Conservation (phyloP, 169 alveolate genomes). For the Plasmodium cynomolgi region DNA sequence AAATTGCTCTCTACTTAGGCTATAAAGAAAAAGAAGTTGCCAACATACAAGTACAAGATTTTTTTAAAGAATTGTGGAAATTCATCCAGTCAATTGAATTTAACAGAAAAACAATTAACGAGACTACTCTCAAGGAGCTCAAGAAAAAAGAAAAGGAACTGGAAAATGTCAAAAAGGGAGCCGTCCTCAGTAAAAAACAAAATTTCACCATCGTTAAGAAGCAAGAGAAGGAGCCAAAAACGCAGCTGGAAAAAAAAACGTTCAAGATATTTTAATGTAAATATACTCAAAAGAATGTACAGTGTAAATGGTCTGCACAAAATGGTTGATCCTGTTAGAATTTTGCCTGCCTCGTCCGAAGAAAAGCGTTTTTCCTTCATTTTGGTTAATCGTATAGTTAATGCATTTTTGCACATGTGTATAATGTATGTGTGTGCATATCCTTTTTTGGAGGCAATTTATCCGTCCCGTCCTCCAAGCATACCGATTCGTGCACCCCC, state of each 20-base stretch:
- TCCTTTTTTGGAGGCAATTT: not conserved
- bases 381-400: not conserved
- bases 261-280: slow-evolving; percentile 54
- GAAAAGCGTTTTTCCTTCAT: not conserved
- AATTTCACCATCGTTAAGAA: slow-evolving; percentile 60
- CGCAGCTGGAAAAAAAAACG: slow-evolving; percentile 30
- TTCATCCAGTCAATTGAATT: slow-evolving; percentile 88
- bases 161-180: slow-evolving; percentile 79
- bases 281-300: not conserved
- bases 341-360: not conserved
- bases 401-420: not conserved
- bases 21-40: slow-evolving; percentile 89
- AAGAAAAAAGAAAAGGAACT: slow-evolving; percentile 82
- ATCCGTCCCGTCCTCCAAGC: not conserved
- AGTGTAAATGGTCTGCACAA: not conserved
- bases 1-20: slow-evolving; percentile 86
- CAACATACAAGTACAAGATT: slow-evolving; percentile 87
- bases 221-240: slow-evolving; percentile 13
- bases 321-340: not conserved
- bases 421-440: not conserved
- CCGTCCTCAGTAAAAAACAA: slow-evolving; percentile 26
- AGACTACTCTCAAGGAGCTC: slow-evolving; percentile 76
- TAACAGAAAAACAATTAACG: slow-evolving; percentile 86
- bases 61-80: slow-evolving; percentile 88
- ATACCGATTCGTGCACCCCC: not conserved